phyloP scores from a whole-genome alignment of 2,329 filamentous ascomycete species.

The Beauveria varroae region DNA sequence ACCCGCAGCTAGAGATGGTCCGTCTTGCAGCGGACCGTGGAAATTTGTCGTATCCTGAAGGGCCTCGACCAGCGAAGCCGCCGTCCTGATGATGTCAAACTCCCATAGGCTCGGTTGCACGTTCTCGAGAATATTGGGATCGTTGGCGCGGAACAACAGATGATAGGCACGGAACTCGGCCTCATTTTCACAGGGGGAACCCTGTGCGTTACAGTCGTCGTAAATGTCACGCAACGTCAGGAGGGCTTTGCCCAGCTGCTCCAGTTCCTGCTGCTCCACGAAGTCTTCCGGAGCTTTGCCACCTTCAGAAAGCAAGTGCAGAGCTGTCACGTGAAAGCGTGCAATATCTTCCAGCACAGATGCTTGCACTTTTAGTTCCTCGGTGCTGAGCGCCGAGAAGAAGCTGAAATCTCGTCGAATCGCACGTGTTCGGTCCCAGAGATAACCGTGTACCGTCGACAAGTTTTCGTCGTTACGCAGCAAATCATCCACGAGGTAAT shows the following conservation, averaged over 20 bases:
- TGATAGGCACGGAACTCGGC: slow-evolving; percentile 60
- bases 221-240: slow-evolving; percentile 60
- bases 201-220: slow-evolving; percentile 54
- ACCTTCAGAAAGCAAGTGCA: slow-evolving; percentile 54
- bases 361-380: slow-evolving; percentile 51
- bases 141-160: slow-evolving; percentile 52
- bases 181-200: slow-evolving; percentile 53
- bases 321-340: slow-evolving; percentile 57
- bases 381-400: slow-evolving; percentile 50
- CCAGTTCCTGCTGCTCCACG: slow-evolving; percentile 59
- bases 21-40: slow-evolving; percentile 49
- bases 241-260: slow-evolving; percentile 58
- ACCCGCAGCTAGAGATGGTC: slow-evolving; percentile 40
- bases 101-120: slow-evolving; percentile 46
- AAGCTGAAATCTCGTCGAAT: slow-evolving; percentile 63
- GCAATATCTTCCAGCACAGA: slow-evolving; percentile 60
- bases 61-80: slow-evolving; percentile 51
- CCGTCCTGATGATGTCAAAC: slow-evolving; percentile 53
- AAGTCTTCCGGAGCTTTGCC: slow-evolving; percentile 52
- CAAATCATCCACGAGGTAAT: slow-evolving; percentile 56
- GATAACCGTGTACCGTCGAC: slow-evolving; percentile 50
- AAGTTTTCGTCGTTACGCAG: slow-evolving; percentile 48
- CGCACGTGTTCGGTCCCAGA: slow-evolving; percentile 62
- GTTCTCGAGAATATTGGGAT: slow-evolving; percentile 46
- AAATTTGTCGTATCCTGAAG: slow-evolving; percentile 50